Evolutionary conservation across 2,329 filamentous ascomycete species (phyloP).

Genomic region (Nigrospora oryzae): DNA sequence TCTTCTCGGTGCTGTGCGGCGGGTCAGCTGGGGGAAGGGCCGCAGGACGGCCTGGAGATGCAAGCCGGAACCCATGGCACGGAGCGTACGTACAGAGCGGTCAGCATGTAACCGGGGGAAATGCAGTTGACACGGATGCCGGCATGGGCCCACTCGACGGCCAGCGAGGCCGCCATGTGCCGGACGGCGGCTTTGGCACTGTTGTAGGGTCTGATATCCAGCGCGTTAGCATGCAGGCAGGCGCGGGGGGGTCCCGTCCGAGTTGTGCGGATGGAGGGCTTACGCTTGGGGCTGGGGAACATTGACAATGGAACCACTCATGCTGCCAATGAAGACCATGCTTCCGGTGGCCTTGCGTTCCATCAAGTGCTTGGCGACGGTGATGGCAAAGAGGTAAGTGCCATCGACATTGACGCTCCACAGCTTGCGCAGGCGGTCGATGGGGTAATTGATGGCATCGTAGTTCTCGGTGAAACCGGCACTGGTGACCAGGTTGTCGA

Average conservation of each 20-base stretch:
- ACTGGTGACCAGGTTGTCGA: conserved; percentile 91
- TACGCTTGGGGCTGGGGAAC: conserved; percentile 84
- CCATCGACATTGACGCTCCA: conserved; percentile 92
- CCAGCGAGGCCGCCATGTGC: conserved; percentile 78
- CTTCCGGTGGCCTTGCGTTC: conserved; percentile 69
- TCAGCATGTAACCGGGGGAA: conserved; percentile 93
- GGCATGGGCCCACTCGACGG: conserved; percentile 86
- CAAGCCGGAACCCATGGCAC: background rate
- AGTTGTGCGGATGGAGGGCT: conserved; percentile 14
- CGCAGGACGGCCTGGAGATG: background rate
- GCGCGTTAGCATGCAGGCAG: too few relatives aligned
- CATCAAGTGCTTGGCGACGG: conserved; percentile 83
- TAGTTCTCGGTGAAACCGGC: conserved; percentile 96
- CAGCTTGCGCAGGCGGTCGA: conserved; percentile 85
- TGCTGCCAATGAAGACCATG: conserved; percentile 92
- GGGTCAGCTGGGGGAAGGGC: background rate
- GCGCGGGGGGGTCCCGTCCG: too few relatives aligned
- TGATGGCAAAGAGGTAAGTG: conserved; percentile 80
- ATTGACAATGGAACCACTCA: conserved; percentile 91
- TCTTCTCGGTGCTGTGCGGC: conserved; percentile 70
- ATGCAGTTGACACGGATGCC: conserved; percentile 94
- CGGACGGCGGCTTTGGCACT: conserved; percentile 86
- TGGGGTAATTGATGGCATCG: conserved; percentile 81
- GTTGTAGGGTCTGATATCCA: conserved; percentile 62
- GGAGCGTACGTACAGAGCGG: conserved; percentile 61